Percentiles rank a stretch among this genome's conserved stretches.
Evolutionary conservation across 495 filamentous ascomycete genomes (phyloP).

Genomic region (Bacidia gigantensis): DNA sequence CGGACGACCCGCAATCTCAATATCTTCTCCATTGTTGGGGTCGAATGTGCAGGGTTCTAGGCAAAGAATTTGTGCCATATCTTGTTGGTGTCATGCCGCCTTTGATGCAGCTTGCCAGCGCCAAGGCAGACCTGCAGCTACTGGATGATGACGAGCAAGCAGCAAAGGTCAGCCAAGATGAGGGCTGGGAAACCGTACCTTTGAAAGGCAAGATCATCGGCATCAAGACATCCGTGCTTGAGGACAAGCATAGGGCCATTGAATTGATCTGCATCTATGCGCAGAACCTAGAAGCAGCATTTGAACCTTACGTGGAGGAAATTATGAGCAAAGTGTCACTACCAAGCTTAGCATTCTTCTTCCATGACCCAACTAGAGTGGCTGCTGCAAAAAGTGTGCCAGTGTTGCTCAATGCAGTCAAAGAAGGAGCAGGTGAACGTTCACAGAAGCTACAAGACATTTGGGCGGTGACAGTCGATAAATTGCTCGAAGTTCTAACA

Average conservation of each 20-base stretch:
- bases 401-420: slow-evolving; percentile 86
- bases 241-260: slow-evolving; percentile 98
- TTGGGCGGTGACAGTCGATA: slow-evolving; percentile 77
- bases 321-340: slow-evolving; percentile 96
- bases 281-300: slow-evolving; percentile 78
- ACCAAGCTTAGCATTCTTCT: slow-evolving; percentile 93
- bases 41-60: slow-evolving; percentile 91
- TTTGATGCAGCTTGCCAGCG: slow-evolving; percentile 75
- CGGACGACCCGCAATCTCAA: slow-evolving; percentile 91
- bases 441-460: slow-evolving; percentile 62
- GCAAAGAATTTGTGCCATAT: slow-evolving; percentile 80
- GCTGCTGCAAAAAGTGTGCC: slow-evolving; percentile 91
- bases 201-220: slow-evolving; percentile 95
- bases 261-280: slow-evolving; percentile 96
- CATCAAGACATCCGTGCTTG: slow-evolving; percentile 90
- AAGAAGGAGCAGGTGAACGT: slow-evolving; percentile 66
- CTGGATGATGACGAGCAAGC: slow-evolving; percentile 93
- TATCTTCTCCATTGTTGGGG: slow-evolving; percentile 99
- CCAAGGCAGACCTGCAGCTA: slow-evolving; percentile 94
- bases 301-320: slow-evolving; percentile 80
- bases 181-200: slow-evolving; percentile 96
- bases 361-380: slow-evolving; percentile 94
- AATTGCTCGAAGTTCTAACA: slow-evolving; percentile 85
- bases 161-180: slow-evolving; percentile 82
- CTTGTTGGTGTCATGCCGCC: slow-evolving; percentile 89